Percentiles rank a stretch among this genome's conserved stretches.
These are phyloP conservation scores for Xanthoconium purpureum DNA, from an alignment of 768 basidiomycete genomes.

Conservation along the genomic window DNA sequence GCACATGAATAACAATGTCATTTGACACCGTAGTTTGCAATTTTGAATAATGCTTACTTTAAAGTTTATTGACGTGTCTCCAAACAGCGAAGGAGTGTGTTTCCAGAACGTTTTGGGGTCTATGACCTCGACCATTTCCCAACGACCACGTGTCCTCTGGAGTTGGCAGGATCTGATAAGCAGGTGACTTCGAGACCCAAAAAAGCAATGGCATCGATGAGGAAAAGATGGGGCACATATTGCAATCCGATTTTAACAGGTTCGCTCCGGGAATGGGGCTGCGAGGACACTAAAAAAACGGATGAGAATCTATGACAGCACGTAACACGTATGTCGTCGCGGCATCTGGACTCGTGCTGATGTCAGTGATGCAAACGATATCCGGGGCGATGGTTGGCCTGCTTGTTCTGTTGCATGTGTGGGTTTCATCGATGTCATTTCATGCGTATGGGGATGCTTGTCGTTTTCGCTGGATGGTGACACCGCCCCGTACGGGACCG, in stretches of 20 bases:
- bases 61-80: neutral
- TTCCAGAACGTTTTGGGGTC: neutral
- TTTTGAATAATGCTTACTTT: neutral
- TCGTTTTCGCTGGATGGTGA: too few species aligned
- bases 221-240: neutral
- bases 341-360: neutral
- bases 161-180: neutral
- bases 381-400: too few species aligned
- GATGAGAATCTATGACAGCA: neutral
- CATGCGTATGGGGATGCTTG: too few species aligned
- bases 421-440: too few species aligned
- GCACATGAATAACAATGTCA: neutral
- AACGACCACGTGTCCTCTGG: neutral
- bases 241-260: neutral
- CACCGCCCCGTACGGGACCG: too few species aligned
- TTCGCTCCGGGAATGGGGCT: conserved; percentile 2
- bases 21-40: neutral
- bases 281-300: conserved; percentile 6
- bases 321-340: neutral
- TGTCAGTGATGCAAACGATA: neutral
- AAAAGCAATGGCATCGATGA: neutral
- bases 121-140: neutral
- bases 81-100: neutral
- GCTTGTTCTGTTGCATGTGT: neutral
- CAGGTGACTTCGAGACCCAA: neutral